These are phyloP conservation scores for Millerozyma miso DNA, from an alignment of 805 yeast genomes.

Conservation along the genomic window DNA sequence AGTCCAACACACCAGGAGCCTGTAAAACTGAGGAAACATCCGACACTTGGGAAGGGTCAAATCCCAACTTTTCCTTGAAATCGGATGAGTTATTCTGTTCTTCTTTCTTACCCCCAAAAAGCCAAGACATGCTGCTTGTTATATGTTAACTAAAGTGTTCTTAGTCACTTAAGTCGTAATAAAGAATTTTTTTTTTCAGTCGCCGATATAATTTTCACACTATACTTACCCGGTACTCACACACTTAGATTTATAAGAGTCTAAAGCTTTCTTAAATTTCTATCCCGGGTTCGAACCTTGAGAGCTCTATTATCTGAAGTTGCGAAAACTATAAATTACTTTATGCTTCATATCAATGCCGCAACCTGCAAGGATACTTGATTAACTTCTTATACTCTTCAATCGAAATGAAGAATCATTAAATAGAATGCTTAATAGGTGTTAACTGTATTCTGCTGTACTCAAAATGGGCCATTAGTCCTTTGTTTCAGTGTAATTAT, in stretches of 20 bases:
- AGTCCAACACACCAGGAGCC: slow-evolving; percentile 60
- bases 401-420: too few relatives aligned
- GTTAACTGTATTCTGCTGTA: too few relatives aligned
- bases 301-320: too few relatives aligned
- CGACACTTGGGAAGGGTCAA: slow-evolving; percentile 60
- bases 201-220: slow-evolving; percentile 4
- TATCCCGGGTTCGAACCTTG: neutral
- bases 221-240: slow-evolving; percentile 4
- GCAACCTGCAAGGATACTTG: too few relatives aligned
- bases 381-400: too few relatives aligned
- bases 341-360: too few relatives aligned
- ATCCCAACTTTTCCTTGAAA: slow-evolving; percentile 43
- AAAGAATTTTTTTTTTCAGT: slow-evolving; percentile 2
- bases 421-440: too few relatives aligned
- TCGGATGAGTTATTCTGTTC: slow-evolving; percentile 17
- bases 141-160: neutral
- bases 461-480: too few relatives aligned
- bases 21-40: slow-evolving; percentile 62
- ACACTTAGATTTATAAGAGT: neutral
- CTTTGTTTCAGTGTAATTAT: too few relatives aligned
- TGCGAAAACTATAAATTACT: too few relatives aligned
- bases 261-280: slow-evolving; percentile 5
- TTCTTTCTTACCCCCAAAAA: slow-evolving; percentile 39
- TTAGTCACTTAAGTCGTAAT: neutral
- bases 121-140: slow-evolving; percentile 41